A percentile compares a stretch with the other conserved stretches of the same genome.
These are phyloP conservation scores for Auricularia heimuer DNA, from an alignment of 768 basidiomycete genomes.

Conservation along the genomic window DNA sequence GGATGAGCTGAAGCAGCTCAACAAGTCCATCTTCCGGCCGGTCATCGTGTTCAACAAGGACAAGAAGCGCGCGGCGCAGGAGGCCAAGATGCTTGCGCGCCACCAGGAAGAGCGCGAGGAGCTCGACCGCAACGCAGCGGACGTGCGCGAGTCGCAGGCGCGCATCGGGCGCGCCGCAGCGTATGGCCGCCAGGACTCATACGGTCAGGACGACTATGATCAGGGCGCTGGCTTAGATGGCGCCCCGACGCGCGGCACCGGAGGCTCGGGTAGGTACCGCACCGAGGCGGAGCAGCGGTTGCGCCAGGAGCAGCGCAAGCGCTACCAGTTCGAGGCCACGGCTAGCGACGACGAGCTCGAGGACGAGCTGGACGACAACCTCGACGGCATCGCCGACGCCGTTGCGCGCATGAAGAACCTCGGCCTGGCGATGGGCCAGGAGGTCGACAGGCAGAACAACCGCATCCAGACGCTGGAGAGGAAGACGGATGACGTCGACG, in stretches of 20 bases:
- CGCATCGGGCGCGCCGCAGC: constrained; percentile 67
- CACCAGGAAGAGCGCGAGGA: constrained; percentile 81
- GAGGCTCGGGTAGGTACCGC: constrained; percentile 32
- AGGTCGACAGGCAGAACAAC: constrained; percentile 78
- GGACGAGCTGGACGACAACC: constrained; percentile 85
- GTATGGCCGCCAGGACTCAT: constrained; percentile 34
- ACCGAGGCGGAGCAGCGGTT: constrained; percentile 42
- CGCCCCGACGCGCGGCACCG: constrained; percentile 19
- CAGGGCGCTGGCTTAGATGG: constrained; percentile 18
- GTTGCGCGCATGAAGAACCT: constrained; percentile 71
- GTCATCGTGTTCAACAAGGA: constrained; percentile 91
- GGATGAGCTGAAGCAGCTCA: constrained; percentile 87
- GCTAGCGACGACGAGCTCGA: constrained; percentile 91
- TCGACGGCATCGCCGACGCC: constrained; percentile 74
- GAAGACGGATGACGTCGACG: constrained; percentile 70
- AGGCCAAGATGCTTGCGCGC: constrained; percentile 71
- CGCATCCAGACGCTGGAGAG: constrained; percentile 67
- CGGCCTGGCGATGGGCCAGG: constrained; percentile 74
- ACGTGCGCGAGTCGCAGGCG: constrained; percentile 79
- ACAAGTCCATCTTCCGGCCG: constrained; percentile 89
- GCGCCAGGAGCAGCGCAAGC: constrained; percentile 61
- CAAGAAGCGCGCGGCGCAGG: constrained; percentile 76
- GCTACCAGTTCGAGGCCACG: constrained; percentile 86
- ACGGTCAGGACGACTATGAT: constrained; percentile 19
- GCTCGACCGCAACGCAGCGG: constrained; percentile 75